Conservation (phyloP, 2,329 filamentous ascomycete species). For the Xylaria multiplex region DNA sequence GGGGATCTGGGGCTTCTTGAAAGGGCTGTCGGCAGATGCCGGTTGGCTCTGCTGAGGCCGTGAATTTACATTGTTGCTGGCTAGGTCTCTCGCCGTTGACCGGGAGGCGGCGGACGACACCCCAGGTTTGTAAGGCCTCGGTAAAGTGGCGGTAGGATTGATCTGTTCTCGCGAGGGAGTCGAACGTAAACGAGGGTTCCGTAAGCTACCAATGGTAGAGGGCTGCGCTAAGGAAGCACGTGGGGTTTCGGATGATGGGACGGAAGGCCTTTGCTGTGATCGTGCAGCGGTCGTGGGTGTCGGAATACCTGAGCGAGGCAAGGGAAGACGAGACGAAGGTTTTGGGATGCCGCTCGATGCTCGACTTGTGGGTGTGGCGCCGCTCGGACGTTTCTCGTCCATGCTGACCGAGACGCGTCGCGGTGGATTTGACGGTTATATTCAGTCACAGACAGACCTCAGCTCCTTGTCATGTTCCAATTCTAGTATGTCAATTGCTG, state of each 20-base stretch:
- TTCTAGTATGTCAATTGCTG: background rate
- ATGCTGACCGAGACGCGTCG: slow-evolving; percentile 37
- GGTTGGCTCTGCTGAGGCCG: slow-evolving; percentile 33
- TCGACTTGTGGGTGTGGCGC: slow-evolving; percentile 30
- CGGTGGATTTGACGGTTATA: background rate
- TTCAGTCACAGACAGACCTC: background rate
- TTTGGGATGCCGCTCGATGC: slow-evolving; percentile 45
- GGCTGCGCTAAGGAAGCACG: slow-evolving; percentile 38
- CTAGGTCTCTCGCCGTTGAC: slow-evolving; percentile 35
- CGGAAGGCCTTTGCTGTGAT: slow-evolving; percentile 23
- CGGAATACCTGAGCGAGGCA: slow-evolving; percentile 45
- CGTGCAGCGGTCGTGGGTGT: slow-evolving; percentile 31
- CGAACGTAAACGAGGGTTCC: slow-evolving; percentile 43
- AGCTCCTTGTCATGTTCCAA: slow-evolving; percentile 14
- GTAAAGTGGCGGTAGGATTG: slow-evolving; percentile 38
- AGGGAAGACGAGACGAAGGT: slow-evolving; percentile 48
- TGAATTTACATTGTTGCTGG: slow-evolving; percentile 38
- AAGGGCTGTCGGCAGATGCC: slow-evolving; percentile 35
- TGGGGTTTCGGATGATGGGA: slow-evolving; percentile 34
- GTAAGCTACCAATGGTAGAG: slow-evolving; percentile 31
- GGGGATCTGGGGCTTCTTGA: slow-evolving; percentile 40
- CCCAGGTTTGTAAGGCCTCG: slow-evolving; percentile 40
- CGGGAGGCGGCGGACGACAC: slow-evolving; percentile 42
- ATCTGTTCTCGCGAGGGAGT: slow-evolving; percentile 46
- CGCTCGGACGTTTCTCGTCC: slow-evolving; percentile 42